Conservation (phyloP, 441 rosid genomes). For the Pelargonium fulgidum region DNA sequence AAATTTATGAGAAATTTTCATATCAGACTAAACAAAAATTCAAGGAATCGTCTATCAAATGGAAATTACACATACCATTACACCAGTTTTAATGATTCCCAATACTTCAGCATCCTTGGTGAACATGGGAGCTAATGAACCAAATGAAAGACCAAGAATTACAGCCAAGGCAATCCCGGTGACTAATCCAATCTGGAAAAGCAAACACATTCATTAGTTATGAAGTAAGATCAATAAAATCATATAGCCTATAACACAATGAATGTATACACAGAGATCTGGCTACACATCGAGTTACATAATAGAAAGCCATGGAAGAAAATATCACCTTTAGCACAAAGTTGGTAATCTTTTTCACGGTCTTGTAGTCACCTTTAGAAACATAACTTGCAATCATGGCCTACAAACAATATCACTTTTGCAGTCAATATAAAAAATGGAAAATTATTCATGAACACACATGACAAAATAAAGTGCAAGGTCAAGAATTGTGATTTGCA, state of each 20-base stretch:
- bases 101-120: slow-evolving; percentile 74
- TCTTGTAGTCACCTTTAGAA: slow-evolving; percentile 59
- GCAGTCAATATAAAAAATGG: slow-evolving; percentile 11
- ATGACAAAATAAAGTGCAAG: not conserved
- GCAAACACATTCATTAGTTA: not conserved
- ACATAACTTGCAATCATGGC: slow-evolving; percentile 74
- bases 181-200: slow-evolving; percentile 67
- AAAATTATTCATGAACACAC: not conserved
- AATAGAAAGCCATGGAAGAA: slow-evolving; percentile 14
- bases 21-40: not conserved
- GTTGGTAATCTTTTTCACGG: slow-evolving; percentile 58
- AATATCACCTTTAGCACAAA: slow-evolving; percentile 64
- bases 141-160: slow-evolving; percentile 60
- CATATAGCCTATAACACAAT: not conserved
- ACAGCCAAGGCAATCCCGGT: slow-evolving; percentile 64
- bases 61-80: slow-evolving; percentile 46
- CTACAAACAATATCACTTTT: slow-evolving; percentile 30
- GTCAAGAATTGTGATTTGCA: slow-evolving; percentile 1
- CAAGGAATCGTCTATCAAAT: slow-evolving; percentile 3
- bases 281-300: not conserved
- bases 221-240: not conserved
- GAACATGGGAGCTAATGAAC: slow-evolving; percentile 65
- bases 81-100: slow-evolving; percentile 64
- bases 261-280: not conserved
- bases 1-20: too few relatives aligned